Conservation (phyloP, 2,329 filamentous ascomycete species). For the Diplodia corticola region DNA sequence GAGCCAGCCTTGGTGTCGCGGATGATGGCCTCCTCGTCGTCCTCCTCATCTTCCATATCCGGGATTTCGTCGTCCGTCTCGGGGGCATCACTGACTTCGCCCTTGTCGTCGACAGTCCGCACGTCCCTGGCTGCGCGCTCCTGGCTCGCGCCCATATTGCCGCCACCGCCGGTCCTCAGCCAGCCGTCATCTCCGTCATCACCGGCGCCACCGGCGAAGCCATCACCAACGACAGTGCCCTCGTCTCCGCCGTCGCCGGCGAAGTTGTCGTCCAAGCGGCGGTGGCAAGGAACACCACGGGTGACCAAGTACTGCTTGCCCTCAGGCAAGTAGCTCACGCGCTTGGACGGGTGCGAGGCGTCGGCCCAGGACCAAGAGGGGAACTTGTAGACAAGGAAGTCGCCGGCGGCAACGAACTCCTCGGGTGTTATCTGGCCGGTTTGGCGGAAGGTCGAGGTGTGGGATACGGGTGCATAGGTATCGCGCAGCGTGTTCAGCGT, state of each 20-base stretch:
- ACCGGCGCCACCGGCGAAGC: conserved; percentile 56
- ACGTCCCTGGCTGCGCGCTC: conserved; percentile 79
- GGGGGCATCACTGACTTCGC: conserved; percentile 64
- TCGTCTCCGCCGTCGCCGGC: conserved; percentile 84
- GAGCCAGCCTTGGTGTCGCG: conserved; percentile 61
- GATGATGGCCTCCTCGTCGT: conserved; percentile 94
- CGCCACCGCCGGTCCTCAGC: conserved; percentile 75
- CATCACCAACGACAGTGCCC: conserved; percentile 81
- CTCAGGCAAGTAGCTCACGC: conserved; percentile 76
- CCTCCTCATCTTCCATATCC: conserved; percentile 96
- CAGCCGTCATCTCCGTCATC: conserved; percentile 80
- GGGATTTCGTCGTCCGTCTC: conserved; percentile 77
- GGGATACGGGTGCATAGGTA: conserved; percentile 81
- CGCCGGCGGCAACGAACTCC: conserved; percentile 92
- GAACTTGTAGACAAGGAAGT: conserved; percentile 99
- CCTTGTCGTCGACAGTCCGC: conserved; percentile 83
- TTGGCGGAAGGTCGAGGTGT: conserved; percentile 89
- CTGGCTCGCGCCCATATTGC: conserved; percentile 64
- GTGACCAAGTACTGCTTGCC: conserved; percentile 97
- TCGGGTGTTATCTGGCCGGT: conserved; percentile 96
- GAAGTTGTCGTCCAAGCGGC: conserved; percentile 89
- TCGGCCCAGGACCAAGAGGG: conserved; percentile 97
- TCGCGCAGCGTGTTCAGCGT: conserved; percentile 91
- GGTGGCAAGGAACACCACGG: conserved; percentile 89
- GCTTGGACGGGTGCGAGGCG: conserved; percentile 76